Evolutionary conservation across 139 green algal species (phyloP), one percentile per base, ranked within the genome.

Genomic region (Haematococcus lacustris): DNA sequence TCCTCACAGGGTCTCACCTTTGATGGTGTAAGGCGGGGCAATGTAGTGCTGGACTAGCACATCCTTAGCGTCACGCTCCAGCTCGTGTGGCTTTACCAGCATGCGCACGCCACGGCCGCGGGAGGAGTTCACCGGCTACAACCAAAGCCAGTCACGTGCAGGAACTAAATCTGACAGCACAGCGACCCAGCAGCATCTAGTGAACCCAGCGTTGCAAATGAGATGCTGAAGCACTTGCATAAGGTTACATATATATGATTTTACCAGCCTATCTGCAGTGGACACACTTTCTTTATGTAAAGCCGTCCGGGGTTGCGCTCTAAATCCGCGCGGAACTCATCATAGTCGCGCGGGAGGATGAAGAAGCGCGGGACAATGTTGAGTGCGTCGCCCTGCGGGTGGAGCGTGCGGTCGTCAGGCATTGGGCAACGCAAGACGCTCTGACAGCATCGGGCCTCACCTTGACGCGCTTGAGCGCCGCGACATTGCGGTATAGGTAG

Each of bases 31-130:
- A 17, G 88, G 87, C 68, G 88, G 70, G 65, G 70, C 30, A 25
- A 93, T 87, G 85, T 93, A 93, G 41, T 81, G 80, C 80, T 93
- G 88, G 67, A 92, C 69, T 34, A 93, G 73, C 57, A 79, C 40
- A 34, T 86, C 82, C 83, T 83, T 85, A 25, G 59, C 65, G 32
- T 89, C 81, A 3, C 75, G 66, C 13, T 63, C n/a, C 28, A 87
- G 71, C 39, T 82, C 73, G 0, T 72, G 68, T 2, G 83, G 75
- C 33, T 83, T 77, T 5, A 71, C 47, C 40, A 90, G 66, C 41
- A 92, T 77, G 35, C 70, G 51, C 39, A 92, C 84, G 37, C 87
- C 87, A 3, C 85, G 72, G 1, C 87, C 87, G 13, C 87, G 73
- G 2, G 79, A 85, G 0, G 75, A 83, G 71, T 83, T 83, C 30